Percentiles rank a stretch among this genome's conserved stretches.
These are phyloP conservation scores for Taphrina deformans DNA, from an alignment of 1,139 yeast species.

Conservation along the genomic window DNA sequence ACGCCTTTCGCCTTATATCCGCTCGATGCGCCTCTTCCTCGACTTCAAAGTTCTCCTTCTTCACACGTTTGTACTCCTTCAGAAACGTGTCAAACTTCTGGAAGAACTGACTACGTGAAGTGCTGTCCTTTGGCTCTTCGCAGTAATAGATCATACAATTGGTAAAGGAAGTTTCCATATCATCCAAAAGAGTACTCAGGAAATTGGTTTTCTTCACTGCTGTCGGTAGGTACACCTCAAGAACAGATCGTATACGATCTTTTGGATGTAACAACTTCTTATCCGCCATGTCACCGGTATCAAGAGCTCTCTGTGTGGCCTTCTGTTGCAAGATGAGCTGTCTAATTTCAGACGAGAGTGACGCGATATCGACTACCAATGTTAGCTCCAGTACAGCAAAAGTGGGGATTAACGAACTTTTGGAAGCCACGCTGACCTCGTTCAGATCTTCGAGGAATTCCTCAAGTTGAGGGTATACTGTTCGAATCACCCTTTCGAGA, in stretches of 20 bases:
- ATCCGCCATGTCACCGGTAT: conserved; percentile 74
- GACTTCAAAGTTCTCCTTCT: conserved; percentile 68
- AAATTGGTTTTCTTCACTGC: conserved; percentile 64
- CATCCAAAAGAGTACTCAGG: conserved; percentile 58
- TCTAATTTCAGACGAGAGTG: conserved; percentile 22
- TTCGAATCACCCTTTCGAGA: conserved; percentile 75
- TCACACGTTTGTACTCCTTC: conserved; percentile 71
- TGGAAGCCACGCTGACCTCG: conserved; percentile 63
- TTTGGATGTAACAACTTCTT: conserved; percentile 68
- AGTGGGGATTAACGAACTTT: conserved; percentile 45
- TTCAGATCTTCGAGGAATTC: conserved; percentile 73
- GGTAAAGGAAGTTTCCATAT: conserved; percentile 57
- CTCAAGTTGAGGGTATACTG: conserved; percentile 73
- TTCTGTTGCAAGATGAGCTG: conserved; percentile 2
- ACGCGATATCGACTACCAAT: conserved; percentile 9
- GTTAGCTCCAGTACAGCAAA: too few species aligned
- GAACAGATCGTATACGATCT: conserved; percentile 61
- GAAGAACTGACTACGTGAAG: conserved; percentile 68
- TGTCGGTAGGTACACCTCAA: conserved; percentile 55
- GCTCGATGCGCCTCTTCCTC: conserved; percentile 69
- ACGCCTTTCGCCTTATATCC: conserved; percentile 65
- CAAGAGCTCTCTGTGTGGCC: conserved; percentile 52
- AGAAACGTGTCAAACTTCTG: conserved; percentile 71
- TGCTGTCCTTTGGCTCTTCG: conserved; percentile 65
- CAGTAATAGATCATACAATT: conserved; percentile 78